Conservation (phyloP, 441 rosid species). For the Gossypium lobatum region DNA sequence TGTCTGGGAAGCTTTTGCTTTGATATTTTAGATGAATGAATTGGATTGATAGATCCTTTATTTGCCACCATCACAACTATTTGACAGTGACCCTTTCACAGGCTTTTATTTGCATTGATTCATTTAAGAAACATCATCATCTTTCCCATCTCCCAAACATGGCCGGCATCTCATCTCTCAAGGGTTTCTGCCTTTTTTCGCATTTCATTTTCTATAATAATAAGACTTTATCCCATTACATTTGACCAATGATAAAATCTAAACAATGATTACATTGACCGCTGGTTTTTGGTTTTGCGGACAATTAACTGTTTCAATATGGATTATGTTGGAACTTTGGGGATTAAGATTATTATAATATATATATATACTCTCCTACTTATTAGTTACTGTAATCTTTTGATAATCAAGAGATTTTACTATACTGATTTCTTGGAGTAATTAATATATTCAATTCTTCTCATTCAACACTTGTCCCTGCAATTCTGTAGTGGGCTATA, state of each 20-base stretch:
- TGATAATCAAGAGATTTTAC: background rate
- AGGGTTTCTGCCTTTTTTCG: background rate
- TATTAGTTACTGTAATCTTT: background rate
- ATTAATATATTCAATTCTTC: background rate
- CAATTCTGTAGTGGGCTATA: too few relatives aligned
- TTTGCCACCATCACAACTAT: constrained; percentile 30
- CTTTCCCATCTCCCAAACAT: constrained; percentile 20
- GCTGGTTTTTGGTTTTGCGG: background rate
- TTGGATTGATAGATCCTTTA: constrained; percentile 19
- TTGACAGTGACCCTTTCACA: constrained; percentile 38
- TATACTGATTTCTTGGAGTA: background rate
- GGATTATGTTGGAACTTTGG: background rate
- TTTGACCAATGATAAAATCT: background rate
- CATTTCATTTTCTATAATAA: background rate
- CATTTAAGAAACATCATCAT: constrained; percentile 36
- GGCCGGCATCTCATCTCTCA: constrained; percentile 21
- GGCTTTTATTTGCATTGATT: constrained; percentile 29
- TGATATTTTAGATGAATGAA: background rate
- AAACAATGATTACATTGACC: background rate
- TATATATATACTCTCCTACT: background rate
- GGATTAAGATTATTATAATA: background rate
- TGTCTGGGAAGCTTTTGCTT: constrained; percentile 10
- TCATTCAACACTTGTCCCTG: too few relatives aligned
- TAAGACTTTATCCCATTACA: background rate
- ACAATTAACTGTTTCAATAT: constrained; percentile 1